Percentiles rank a stretch among this genome's conserved stretches.
phyloP scores from a whole-genome alignment of 495 filamentous ascomycete genomes.

The Xylaria nigripes region DNA sequence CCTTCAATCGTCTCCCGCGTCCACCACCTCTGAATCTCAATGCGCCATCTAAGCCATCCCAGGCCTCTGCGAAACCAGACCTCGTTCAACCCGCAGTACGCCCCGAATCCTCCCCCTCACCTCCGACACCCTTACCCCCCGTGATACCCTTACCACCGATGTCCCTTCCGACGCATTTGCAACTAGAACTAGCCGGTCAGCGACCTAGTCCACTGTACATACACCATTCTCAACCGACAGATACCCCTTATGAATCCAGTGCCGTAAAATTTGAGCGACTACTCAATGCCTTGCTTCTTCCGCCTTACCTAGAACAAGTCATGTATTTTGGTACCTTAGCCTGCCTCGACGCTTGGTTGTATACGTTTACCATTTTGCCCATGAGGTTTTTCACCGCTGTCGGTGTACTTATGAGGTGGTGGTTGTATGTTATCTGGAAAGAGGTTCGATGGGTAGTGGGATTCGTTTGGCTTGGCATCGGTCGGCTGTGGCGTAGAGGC shows the following conservation, averaged over 20 bases:
- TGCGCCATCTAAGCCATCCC: slow-evolving; percentile 11
- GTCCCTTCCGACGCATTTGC: slow-evolving; percentile 79
- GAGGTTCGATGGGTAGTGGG: slow-evolving; percentile 59
- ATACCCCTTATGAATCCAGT: slow-evolving; percentile 92
- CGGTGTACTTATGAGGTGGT: slow-evolving; percentile 66
- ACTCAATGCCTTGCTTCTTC: slow-evolving; percentile 79
- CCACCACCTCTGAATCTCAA: slow-evolving; percentile 28
- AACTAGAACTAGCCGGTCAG: slow-evolving; percentile 76
- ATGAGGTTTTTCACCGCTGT: slow-evolving; percentile 81
- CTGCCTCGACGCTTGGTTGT: slow-evolving; percentile 94
- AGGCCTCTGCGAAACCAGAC: slow-evolving; percentile 8
- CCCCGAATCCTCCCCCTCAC: slow-evolving; percentile 46
- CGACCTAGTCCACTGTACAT: slow-evolving; percentile 84
- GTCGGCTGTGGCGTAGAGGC: slow-evolving; percentile 61
- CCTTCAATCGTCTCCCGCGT: slow-evolving; percentile 25
- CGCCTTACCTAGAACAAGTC: slow-evolving; percentile 73
- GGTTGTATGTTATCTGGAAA: slow-evolving; percentile 52
- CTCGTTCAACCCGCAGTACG: slow-evolving; percentile 5
- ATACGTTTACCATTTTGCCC: slow-evolving; percentile 90
- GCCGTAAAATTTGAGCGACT: slow-evolving; percentile 89
- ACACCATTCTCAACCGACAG: slow-evolving; percentile 58
- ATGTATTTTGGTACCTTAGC: slow-evolving; percentile 82
- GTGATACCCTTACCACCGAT: slow-evolving; percentile 72
- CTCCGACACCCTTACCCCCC: slow-evolving; percentile 59
- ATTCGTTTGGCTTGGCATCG: slow-evolving; percentile 67